Evolutionary conservation across 1,139 yeast species (phyloP).

Genomic region (Pichia sp.): DNA sequence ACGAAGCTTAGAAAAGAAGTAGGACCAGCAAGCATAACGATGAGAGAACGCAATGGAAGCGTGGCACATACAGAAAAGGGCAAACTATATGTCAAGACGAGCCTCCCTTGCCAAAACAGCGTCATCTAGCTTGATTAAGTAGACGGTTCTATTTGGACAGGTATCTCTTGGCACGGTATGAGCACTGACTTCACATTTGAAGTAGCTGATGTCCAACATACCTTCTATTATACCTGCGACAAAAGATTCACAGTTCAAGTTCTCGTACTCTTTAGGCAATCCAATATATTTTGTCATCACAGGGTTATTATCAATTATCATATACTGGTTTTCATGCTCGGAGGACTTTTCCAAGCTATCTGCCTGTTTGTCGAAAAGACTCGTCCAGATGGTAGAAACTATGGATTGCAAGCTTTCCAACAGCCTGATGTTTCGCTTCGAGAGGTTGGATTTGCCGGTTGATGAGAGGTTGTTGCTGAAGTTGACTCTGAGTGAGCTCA

Average conservation of each 20-base stretch:
- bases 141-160: slow-evolving; percentile 71
- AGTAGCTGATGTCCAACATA: slow-evolving; percentile 72
- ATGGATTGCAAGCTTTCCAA: slow-evolving; percentile 81
- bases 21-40: neutral
- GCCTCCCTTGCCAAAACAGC: slow-evolving; percentile 7
- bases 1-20: neutral
- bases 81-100: slow-evolving; percentile 5
- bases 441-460: slow-evolving; percentile 57
- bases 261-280: slow-evolving; percentile 75
- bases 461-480: slow-evolving; percentile 44
- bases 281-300: slow-evolving; percentile 70
- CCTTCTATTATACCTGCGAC: slow-evolving; percentile 93
- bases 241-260: slow-evolving; percentile 77
- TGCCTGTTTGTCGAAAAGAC: slow-evolving; percentile 76
- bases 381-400: slow-evolving; percentile 77
- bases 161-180: slow-evolving; percentile 72
- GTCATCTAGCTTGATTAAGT: slow-evolving; percentile 59
- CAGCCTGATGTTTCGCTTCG: slow-evolving; percentile 67
- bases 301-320: slow-evolving; percentile 83
- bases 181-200: slow-evolving; percentile 82
- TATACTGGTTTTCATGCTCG: slow-evolving; percentile 74
- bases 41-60: neutral
- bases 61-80: neutral
- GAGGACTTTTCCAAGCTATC: slow-evolving; percentile 86
- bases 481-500: slow-evolving; percentile 50